A percentile compares a stretch with the other conserved stretches of the same genome.
phyloP scores from a whole-genome alignment of 345 rosid species.

The Kernera saxatilis region DNA sequence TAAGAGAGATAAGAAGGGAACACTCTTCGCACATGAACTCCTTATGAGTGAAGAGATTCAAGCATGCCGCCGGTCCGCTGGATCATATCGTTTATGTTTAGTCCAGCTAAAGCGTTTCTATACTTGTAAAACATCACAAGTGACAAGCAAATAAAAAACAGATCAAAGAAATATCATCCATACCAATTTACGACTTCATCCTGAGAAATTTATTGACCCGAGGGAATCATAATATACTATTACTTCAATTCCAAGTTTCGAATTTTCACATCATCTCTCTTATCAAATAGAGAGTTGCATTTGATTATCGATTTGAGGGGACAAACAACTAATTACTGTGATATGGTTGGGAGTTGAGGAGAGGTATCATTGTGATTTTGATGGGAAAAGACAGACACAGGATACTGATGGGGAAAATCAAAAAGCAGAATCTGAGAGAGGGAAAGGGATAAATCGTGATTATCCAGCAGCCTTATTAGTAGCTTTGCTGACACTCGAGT shows the following conservation, averaged over 20 bases:
- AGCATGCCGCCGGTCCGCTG: constrained; percentile 82
- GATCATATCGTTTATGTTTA: constrained; percentile 57
- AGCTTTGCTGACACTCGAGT: constrained; percentile 84
- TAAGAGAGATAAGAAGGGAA: constrained; percentile 1
- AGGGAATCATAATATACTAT: neutral
- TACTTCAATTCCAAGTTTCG: neutral
- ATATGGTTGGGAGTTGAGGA: neutral
- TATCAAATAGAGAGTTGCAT: neutral
- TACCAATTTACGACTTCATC: no score
- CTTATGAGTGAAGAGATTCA: constrained; percentile 93
- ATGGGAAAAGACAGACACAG: no score
- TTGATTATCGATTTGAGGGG: neutral
- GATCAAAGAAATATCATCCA: no score
- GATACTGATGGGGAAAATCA: no score
- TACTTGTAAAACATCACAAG: constrained; percentile 52
- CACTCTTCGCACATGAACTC: constrained; percentile 74
- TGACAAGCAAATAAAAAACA: neutral
- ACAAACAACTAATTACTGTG: neutral
- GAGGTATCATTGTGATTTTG: neutral
- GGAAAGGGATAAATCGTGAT: constrained; percentile 18
- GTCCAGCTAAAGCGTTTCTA: constrained; percentile 63
- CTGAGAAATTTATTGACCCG: neutral
- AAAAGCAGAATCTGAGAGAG: neutral
- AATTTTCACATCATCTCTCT: neutral
- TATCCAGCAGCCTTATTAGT: constrained; percentile 99